Percentiles rank a stretch among this genome's conserved stretches.
Evolutionary conservation across 2,329 filamentous ascomycete genomes (phyloP).

Genomic region (Metarhizium rileyi): DNA sequence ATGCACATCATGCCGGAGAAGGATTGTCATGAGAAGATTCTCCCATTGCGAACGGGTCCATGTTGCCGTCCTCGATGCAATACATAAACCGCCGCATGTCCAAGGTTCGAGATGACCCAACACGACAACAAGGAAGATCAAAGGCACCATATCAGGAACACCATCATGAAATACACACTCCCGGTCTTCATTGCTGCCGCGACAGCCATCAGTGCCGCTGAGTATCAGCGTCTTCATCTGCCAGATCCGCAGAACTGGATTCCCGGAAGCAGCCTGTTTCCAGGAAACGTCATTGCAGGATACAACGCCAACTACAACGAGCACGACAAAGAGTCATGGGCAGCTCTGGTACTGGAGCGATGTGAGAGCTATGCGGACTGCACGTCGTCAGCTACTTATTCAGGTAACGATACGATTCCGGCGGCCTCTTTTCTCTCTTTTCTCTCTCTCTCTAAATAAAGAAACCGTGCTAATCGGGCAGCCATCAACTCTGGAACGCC

Average conservation of each 20-base stretch:
- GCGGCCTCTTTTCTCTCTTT: too few species aligned
- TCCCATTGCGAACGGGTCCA: too few species aligned
- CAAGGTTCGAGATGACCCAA: too few species aligned
- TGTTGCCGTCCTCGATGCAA: too few species aligned
- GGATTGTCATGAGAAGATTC: too few species aligned
- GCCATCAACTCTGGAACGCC: slow-evolving; percentile 7
- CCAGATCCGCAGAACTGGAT: slow-evolving; percentile 1
- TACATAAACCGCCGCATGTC: too few species aligned
- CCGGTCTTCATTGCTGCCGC: background rate
- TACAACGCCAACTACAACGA: slow-evolving; percentile 5
- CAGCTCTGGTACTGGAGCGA: background rate
- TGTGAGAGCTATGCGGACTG: background rate
- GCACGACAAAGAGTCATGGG: slow-evolving; percentile 3
- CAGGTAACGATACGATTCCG: background rate
- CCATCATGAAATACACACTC: background rate
- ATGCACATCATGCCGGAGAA: too few species aligned
- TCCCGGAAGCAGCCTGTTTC: slow-evolving; percentile 3
- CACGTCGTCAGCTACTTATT: background rate
- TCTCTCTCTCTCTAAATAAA: background rate
- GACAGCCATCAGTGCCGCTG: background rate
- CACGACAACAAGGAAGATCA: too few species aligned
- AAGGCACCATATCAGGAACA: background rate
- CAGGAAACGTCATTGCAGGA: slow-evolving; percentile 5
- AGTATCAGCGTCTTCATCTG: background rate
- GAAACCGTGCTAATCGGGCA: background rate